Conservation (phyloP, 2,329 filamentous ascomycete genomes). For the Exophiala spinifera region DNA sequence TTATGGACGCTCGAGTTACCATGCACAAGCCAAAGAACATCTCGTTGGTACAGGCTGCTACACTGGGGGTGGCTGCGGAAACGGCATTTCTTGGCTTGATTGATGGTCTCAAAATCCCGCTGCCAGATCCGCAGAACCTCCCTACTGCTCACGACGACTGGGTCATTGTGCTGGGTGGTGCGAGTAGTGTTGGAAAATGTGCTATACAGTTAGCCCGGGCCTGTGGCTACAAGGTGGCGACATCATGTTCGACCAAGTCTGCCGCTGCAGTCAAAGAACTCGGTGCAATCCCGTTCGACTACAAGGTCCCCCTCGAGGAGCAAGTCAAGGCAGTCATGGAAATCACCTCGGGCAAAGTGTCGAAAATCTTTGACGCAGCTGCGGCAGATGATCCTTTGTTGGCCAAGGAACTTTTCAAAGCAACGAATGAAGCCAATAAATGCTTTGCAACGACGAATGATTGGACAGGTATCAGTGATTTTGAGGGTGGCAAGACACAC, state of each 20-base stretch:
- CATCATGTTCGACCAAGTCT: conserved; percentile 34
- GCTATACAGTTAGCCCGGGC: conserved; percentile 33
- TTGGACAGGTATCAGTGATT: conserved; percentile 25
- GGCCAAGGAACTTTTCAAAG: conserved; percentile 29
- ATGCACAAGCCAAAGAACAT: conserved; percentile 34
- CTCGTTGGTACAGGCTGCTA: conserved; percentile 32
- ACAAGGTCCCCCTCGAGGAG: conserved; percentile 31
- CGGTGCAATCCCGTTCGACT: conserved; percentile 34
- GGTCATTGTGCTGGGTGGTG: conserved; percentile 36
- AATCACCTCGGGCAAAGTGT: conserved; percentile 31
- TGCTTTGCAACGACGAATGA: conserved; percentile 31
- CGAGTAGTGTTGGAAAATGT: conserved; percentile 34
- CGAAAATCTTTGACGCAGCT: conserved; percentile 34
- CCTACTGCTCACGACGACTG: conserved; percentile 30
- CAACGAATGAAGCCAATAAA: conserved; percentile 23
- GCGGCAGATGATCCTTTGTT: conserved; percentile 31
- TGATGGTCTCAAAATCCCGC: conserved; percentile 26
- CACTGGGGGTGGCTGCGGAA: conserved; percentile 31
- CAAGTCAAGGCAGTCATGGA: conserved; percentile 31
- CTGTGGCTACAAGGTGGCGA: conserved; percentile 34
- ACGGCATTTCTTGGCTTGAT: conserved; percentile 31
- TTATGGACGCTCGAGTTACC: conserved; percentile 33
- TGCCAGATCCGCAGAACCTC: conserved; percentile 26
- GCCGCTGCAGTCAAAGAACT: conserved; percentile 31
- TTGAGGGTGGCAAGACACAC: conserved; percentile 29